phyloP scores from a whole-genome alignment of 2,329 filamentous ascomycete genomes.

The Macrophomina pseudophaseolina region DNA sequence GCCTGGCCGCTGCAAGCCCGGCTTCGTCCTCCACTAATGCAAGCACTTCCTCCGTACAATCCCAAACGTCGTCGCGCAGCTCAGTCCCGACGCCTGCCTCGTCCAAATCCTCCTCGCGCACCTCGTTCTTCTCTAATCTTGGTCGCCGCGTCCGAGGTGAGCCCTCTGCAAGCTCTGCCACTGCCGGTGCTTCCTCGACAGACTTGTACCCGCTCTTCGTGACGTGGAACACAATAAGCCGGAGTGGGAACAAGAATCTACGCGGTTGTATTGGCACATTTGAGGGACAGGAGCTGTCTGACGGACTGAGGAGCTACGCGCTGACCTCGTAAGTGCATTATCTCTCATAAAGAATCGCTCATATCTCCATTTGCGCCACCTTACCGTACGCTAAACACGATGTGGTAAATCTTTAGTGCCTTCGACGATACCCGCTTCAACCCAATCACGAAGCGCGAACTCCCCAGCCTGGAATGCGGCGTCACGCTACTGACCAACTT shows the following conservation, averaged over 20 bases:
- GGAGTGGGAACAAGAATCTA: constrained; percentile 67
- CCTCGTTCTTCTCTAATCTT: constrained; percentile 43
- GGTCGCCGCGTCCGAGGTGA: constrained; percentile 33
- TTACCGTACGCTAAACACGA: constrained; percentile 3
- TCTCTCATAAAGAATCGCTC: neutral
- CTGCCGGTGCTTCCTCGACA: constrained; percentile 40
- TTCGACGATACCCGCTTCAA: constrained; percentile 68
- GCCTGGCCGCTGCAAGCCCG: constrained; percentile 49
- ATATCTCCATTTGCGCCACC: neutral
- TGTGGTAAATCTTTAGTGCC: constrained; percentile 50
- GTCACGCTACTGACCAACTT: constrained; percentile 88
- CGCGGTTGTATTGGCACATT: constrained; percentile 98
- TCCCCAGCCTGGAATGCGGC: constrained; percentile 45
- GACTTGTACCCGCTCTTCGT: constrained; percentile 81
- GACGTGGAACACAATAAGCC: constrained; percentile 83
- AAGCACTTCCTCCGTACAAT: constrained; percentile 49
- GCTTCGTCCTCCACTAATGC: constrained; percentile 52
- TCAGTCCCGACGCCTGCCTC: constrained; percentile 50
- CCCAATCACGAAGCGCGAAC: constrained; percentile 56
- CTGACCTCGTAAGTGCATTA: constrained; percentile 68
- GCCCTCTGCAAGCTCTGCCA: constrained; percentile 39
- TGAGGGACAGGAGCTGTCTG: constrained; percentile 72
- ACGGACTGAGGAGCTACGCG: constrained; percentile 79
- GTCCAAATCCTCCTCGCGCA: constrained; percentile 41
- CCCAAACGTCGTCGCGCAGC: constrained; percentile 21